A percentile compares a stretch with the other conserved stretches of the same genome.
These are phyloP conservation scores for Tetraselmis chui DNA, from an alignment of 139 green algal genomes.

Conservation along the genomic window DNA sequence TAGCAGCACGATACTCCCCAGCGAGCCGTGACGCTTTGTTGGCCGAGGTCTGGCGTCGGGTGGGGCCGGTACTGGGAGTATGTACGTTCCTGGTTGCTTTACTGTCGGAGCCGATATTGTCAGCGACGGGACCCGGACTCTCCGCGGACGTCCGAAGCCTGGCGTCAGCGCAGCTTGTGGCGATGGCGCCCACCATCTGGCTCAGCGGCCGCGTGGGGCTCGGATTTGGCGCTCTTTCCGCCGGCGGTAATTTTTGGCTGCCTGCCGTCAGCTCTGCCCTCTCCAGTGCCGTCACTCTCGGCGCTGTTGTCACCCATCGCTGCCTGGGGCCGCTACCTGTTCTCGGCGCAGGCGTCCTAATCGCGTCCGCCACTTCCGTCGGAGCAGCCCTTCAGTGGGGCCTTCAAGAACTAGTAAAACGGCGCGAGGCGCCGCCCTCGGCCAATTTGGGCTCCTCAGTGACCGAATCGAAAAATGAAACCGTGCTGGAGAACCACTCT, in stretches of 20 bases:
- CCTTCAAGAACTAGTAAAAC: not conserved
- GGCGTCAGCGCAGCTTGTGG: not conserved
- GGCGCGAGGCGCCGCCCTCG: no score
- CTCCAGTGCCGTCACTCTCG: not conserved
- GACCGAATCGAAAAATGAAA: no score
- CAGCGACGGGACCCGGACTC: not conserved
- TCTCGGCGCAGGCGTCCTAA: not conserved
- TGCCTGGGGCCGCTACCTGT: not conserved
- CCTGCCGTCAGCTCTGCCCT: not conserved
- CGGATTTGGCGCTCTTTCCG: not conserved
- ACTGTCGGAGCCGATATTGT: not conserved
- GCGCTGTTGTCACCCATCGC: not conserved
- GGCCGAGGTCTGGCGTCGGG: not conserved
- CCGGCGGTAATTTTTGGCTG: not conserved
- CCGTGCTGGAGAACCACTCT: not conserved
- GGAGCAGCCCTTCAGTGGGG: not conserved
- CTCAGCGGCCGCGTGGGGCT: not conserved
- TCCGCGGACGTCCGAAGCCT: not conserved
- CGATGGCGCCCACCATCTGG: not conserved
- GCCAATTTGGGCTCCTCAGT: no score
- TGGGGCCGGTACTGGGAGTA: no score
- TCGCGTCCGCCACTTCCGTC: not conserved
- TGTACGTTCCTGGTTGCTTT: not conserved
- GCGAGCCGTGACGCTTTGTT: not conserved
- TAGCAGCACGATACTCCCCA: not conserved